A percentile compares a stretch with the other conserved stretches of the same genome.
These are phyloP conservation scores for Apiospora arundinis DNA, from an alignment of 2,329 filamentous ascomycete genomes.

Conservation along the genomic window DNA sequence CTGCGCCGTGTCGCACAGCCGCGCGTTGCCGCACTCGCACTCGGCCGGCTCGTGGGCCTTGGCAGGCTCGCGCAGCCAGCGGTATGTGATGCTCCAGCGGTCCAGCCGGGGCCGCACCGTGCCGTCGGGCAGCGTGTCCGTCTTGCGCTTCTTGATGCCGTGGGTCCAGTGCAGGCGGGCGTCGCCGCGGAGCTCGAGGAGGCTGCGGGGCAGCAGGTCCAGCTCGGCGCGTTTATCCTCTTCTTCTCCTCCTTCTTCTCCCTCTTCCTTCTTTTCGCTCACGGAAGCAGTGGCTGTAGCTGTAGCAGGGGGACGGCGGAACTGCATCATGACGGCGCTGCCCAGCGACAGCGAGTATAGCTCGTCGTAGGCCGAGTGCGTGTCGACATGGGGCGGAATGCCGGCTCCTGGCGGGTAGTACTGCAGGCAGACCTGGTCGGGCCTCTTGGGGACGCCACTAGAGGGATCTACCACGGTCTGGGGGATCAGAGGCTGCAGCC, in stretches of 20 bases:
- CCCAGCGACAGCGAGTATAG: constrained; percentile 37
- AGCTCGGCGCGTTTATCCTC: constrained; percentile 45
- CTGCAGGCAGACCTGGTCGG: constrained; percentile 60
- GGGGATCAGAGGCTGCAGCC: constrained; percentile 56
- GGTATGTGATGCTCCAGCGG: constrained; percentile 62
- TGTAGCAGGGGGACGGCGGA: constrained; percentile 23
- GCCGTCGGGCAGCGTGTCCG: constrained; percentile 53
- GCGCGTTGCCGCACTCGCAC: constrained; percentile 57
- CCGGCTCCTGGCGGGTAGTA: constrained; percentile 65
- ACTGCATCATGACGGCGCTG: constrained; percentile 34
- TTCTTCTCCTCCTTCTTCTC: neutral
- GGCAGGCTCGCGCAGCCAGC: constrained; percentile 53
- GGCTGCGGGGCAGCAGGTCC: constrained; percentile 54
- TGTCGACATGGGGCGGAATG: constrained; percentile 67
- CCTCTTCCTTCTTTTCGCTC: neutral
- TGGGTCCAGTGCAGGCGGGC: constrained; percentile 62
- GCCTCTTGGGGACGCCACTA: constrained; percentile 45
- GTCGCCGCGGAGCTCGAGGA: constrained; percentile 58
- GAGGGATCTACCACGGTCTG: constrained; percentile 29
- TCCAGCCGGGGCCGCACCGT: constrained; percentile 49
- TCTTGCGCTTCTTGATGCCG: constrained; percentile 60
- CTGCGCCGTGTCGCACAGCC: constrained; percentile 59
- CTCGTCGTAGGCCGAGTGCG: constrained; percentile 52
- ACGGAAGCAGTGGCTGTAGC: neutral
- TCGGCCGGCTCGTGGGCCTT: constrained; percentile 31